Evolutionary conservation across 2,329 filamentous ascomycete species (phyloP).

Genomic region (Penicillium capsulatum): DNA sequence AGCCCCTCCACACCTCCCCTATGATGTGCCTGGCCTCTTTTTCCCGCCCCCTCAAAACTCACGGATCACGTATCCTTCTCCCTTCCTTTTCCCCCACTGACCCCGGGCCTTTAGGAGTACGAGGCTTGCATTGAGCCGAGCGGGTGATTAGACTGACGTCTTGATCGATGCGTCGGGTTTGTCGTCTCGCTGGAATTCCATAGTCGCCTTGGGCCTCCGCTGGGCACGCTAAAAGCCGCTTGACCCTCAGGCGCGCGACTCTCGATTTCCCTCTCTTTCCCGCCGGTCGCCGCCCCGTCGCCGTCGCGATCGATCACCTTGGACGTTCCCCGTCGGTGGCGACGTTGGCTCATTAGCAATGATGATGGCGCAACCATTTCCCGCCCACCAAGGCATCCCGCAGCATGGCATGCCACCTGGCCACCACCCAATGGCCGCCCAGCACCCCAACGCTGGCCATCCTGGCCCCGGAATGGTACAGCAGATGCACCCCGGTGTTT

Average conservation of each 20-base stretch:
- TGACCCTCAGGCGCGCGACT: conserved; percentile 29
- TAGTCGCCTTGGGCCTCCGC: conserved; percentile 32
- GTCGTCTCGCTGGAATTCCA: conserved; percentile 24
- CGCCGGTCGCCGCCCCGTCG: conserved; percentile 13
- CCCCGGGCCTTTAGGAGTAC: conserved; percentile 6
- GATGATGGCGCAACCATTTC: conserved; percentile 54
- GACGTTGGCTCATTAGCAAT: conserved; percentile 44
- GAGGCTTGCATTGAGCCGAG: conserved; percentile 25
- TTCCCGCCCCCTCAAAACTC: conserved; percentile 15
- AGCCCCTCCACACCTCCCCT: conserved; percentile 36
- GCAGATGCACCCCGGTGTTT: conserved; percentile 59
- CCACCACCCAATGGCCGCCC: conserved; percentile 59
- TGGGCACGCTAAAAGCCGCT: conserved; percentile 35
- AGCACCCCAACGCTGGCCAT: conserved; percentile 55
- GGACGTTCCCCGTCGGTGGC: conserved; percentile 30
- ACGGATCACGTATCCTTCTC: conserved; percentile 12
- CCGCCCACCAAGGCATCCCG: conserved; percentile 57
- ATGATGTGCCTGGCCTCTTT: conserved; percentile 17
- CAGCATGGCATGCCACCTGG: conserved; percentile 57
- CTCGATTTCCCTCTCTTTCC: conserved; percentile 6
- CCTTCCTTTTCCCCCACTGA: conserved; percentile 14
- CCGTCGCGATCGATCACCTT: conserved; percentile 17
- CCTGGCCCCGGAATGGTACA: conserved; percentile 50
- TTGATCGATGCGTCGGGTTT: conserved; percentile 36
- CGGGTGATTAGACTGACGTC: conserved; percentile 21